Percentiles rank a stretch among this genome's conserved stretches.
Conservation (phyloP, 805 yeast species). For the Yamadazyma sp. region DNA sequence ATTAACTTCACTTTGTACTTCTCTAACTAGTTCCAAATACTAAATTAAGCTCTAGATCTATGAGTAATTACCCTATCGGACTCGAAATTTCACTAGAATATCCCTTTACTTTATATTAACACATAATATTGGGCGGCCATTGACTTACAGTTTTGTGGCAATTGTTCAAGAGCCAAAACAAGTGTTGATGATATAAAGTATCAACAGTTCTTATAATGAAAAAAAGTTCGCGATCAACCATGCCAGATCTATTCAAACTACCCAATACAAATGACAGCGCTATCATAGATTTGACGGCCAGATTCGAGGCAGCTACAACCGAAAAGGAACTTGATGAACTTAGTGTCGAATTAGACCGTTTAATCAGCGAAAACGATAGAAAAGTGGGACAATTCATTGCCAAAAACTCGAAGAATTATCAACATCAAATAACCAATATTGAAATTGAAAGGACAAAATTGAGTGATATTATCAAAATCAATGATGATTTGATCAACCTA, state of each 20-base stretch:
- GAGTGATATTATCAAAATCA: conserved; percentile 55
- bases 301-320: conserved; percentile 17
- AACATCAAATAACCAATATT: conserved; percentile 41
- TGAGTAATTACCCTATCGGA: too few species aligned
- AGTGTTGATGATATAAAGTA: too few species aligned
- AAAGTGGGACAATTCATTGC: conserved; percentile 23
- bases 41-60: too few species aligned
- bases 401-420: conserved; percentile 26
- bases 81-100: too few species aligned
- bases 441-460: conserved; percentile 63
- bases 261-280: not conserved
- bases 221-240: too few species aligned
- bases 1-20: too few species aligned
- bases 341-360: conserved; percentile 24
- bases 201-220: too few species aligned
- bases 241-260: not conserved
- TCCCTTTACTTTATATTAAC: too few species aligned
- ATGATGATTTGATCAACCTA: conserved; percentile 52
- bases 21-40: too few species aligned
- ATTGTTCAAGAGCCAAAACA: too few species aligned
- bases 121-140: too few species aligned
- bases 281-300: not conserved
- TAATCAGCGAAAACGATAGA: conserved; percentile 22
- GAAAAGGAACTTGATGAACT: conserved; percentile 28
- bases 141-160: too few species aligned